phyloP scores from a whole-genome alignment of 2,329 filamentous ascomycete species.

The Xylaria hypoxylon region DNA sequence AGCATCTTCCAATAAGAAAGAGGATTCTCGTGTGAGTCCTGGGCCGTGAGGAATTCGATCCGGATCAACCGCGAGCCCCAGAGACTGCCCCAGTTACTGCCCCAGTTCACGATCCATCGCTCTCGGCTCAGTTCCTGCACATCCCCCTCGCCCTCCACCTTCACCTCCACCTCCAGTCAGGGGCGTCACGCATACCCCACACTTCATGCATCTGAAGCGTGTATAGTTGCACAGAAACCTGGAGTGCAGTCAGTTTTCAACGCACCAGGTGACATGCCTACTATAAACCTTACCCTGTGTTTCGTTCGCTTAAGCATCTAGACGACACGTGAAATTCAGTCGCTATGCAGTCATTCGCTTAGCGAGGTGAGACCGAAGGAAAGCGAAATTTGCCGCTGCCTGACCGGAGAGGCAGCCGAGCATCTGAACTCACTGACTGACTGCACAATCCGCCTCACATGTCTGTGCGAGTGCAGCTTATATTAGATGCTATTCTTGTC shows the following conservation, averaged over 20 bases:
- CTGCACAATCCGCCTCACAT: constrained; percentile 37
- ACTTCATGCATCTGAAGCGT: constrained; percentile 45
- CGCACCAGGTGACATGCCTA: constrained; percentile 47
- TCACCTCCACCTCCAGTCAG: constrained; percentile 35
- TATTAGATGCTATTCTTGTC: constrained; percentile 48
- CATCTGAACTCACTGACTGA: constrained; percentile 41
- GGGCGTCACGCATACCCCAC: constrained; percentile 48
- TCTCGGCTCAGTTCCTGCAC: constrained; percentile 45
- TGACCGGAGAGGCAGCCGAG: constrained; percentile 25
- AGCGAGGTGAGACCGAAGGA: constrained; percentile 48
- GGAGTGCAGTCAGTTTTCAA: constrained; percentile 47
- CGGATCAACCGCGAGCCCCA: constrained; percentile 46
- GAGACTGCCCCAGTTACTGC: constrained; percentile 36
- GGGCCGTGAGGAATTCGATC: constrained; percentile 47
- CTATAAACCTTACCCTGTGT: constrained; percentile 45
- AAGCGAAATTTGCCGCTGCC: constrained; percentile 41
- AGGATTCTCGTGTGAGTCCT: constrained; percentile 38
- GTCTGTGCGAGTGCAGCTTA: constrained; percentile 40
- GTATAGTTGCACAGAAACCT: constrained; percentile 45
- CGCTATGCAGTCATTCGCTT: constrained; percentile 44
- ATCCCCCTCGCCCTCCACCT: constrained; percentile 30
- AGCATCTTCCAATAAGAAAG: constrained; percentile 36
- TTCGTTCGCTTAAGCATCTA: constrained; percentile 50
- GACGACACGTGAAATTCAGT: constrained; percentile 42
- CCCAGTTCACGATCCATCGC: constrained; percentile 40